Evolutionary conservation across 2,329 filamentous ascomycete genomes (phyloP), one percentile per base, ranked within the genome.

Genomic region (Hymenoscyphus infarciens): DNA sequence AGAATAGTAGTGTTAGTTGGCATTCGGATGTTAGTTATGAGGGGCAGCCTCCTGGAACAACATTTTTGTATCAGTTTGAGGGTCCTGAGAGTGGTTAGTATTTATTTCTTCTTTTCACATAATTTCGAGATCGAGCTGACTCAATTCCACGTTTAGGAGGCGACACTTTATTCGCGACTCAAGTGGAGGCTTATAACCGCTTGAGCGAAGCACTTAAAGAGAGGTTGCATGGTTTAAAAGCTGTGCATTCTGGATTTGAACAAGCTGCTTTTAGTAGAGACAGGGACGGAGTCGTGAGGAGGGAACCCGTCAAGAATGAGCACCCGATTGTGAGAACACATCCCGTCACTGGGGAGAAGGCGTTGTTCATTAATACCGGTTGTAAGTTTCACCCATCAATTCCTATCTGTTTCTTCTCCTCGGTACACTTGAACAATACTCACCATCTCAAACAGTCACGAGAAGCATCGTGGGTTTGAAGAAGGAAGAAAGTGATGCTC

Each of bases 1-100:
- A 88, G 8, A 92, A 89, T 2, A 93, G 87, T 76, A 89, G 87
- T 0, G 86, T 94, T 1, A 89, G 90, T 7, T 96, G 91, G 91
- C 92, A 96, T 77, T 89, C 87, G 0, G 92, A 96, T 69, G 87
- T 96, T 1, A 90, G 89, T 0, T 96, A 95, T 73, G 92, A 96
- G 78, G 79, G 84, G 68, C 91, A 97, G 77, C 91, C 92, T 0
- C 91, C 92, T 0, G 91, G 91, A 11, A 96, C 91, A 0, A 96
- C 92, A 0, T 95, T 96, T 76, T 77, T 96, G 45, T 96, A 95
- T 72, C 80, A 92, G 54, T 82, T 97, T n/a, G 91, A 96, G 72
- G 87, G 83, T 57, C 92, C 92, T 0, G 35, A 15, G 35, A 38
- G 35, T 38, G 35, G 35, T 38, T 38, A 38, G 35, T 38, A 13